Base-by-base conservation (phyloP, 2,329 filamentous ascomycete genomes). In the Phoma herbarum region DNA sequence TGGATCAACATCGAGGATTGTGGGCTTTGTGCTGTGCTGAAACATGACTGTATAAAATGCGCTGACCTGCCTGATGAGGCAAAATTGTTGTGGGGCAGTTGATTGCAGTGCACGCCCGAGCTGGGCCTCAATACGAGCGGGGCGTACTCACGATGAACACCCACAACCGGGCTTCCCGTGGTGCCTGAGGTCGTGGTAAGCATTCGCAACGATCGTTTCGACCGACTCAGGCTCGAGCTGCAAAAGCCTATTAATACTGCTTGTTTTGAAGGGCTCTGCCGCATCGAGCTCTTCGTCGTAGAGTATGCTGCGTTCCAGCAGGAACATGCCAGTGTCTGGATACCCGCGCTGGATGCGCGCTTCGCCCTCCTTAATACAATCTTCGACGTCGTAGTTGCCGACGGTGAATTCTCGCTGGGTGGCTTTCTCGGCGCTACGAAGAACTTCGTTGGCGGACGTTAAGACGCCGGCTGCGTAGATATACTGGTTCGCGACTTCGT, bases 271-370 rank as follows among this genome's bases (percentile, higher is more conserved):
- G 1, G 69, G 57, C 20, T 58, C 57, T 2, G 57, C 62, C 2
- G 68, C 61, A 48, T 61, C 58, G 41, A 76, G 61, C 25, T 60
- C 33, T 49, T 70, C 63, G 52, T 79, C 77, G 55, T 75, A 78
- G 26, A 79, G 52, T 2, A 79, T 63, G 51, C 72, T 76, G 49
- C 76, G 65, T 55, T 79, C 75, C 52, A 79, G 66, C 42, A 80
- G 57, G 41, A 76, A 74, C 70, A 78, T 76, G 3, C 72, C 75
- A 12, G 76, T 74, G 59, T 78, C 76, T 1, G 72, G 75, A 57
- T 69, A 79, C 0, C 77, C 76, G 42, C 70, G 66, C 37, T 76
- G 61, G 26, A 79, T 73, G 28, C 77, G 73, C 18, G 66, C 60
- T 51, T 71, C 53, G 0, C 68, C 77, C 64, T 80, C 78, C 33